Percentiles rank a stretch among this genome's conserved stretches.
These are phyloP conservation scores for Sclerotinia nivalis DNA, from an alignment of 2,329 filamentous ascomycete genomes.

Conservation along the genomic window DNA sequence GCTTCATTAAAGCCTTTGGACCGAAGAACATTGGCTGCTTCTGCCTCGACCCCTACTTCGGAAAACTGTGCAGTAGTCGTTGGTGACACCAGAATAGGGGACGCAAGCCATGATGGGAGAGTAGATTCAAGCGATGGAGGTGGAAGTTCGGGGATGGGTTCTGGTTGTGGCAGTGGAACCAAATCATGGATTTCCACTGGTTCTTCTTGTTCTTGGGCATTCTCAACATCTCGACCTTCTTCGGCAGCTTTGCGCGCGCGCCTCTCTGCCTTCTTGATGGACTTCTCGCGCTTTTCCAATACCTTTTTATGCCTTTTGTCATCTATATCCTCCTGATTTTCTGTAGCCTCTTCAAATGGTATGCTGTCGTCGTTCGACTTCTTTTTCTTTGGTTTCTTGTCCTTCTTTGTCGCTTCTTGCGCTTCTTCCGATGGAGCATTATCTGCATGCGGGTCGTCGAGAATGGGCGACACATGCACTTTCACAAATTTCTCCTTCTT, in stretches of 20 bases:
- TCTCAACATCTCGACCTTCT: slow-evolving; percentile 29
- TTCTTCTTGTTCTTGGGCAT: slow-evolving; percentile 36
- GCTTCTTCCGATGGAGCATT: neutral
- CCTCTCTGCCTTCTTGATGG: slow-evolving; percentile 52
- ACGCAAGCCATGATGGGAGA: slow-evolving; percentile 77
- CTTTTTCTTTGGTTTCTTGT: slow-evolving; percentile 14
- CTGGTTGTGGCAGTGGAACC: slow-evolving; percentile 78
- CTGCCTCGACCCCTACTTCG: slow-evolving; percentile 61
- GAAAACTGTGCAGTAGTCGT: slow-evolving; percentile 62
- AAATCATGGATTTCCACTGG: slow-evolving; percentile 64
- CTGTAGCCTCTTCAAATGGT: neutral
- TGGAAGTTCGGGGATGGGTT: slow-evolving; percentile 56
- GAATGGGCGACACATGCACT: too few relatives aligned
- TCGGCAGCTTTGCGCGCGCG: slow-evolving; percentile 42
- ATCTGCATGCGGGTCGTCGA: neutral
- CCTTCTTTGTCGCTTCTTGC: slow-evolving; percentile 16
- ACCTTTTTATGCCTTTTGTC: slow-evolving; percentile 46
- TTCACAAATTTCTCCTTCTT: slow-evolving; percentile 25
- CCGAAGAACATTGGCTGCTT: slow-evolving; percentile 62
- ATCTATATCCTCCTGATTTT: slow-evolving; percentile 20
- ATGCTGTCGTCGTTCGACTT: slow-evolving; percentile 7
- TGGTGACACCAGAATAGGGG: slow-evolving; percentile 68
- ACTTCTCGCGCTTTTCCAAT: slow-evolving; percentile 57
- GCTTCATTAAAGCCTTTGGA: slow-evolving; percentile 70
- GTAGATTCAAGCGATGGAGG: slow-evolving; percentile 71